Conservation (phyloP, 805 yeast species). For the Maudiozyma barnettii region DNA sequence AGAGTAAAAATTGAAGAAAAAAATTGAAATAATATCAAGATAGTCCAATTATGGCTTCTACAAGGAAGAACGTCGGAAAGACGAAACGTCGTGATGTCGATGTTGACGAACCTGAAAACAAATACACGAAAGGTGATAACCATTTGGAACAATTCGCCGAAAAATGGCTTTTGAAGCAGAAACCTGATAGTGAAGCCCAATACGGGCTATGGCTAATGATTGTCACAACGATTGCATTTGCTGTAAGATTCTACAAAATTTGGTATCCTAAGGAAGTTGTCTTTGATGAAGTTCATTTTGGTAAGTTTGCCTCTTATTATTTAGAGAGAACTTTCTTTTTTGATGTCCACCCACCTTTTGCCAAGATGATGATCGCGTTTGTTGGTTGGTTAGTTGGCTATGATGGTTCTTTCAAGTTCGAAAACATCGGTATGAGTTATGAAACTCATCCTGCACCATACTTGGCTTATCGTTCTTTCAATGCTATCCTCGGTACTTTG, state of each 20-base stretch:
- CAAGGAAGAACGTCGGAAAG: conserved; percentile 4
- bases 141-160: conserved; percentile 13
- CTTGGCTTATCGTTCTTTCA: conserved; percentile 67
- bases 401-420: conserved; percentile 87
- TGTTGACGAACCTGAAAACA: conserved; percentile 20
- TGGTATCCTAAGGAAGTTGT: conserved; percentile 67
- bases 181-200: conserved; percentile 21
- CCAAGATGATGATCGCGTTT: conserved; percentile 81
- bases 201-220: conserved; percentile 41
- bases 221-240: conserved; percentile 60
- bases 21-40: no score
- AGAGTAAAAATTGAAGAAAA: no score
- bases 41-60: conserved; percentile 3
- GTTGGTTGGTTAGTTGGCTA: conserved; percentile 86
- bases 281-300: conserved; percentile 82
- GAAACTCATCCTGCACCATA: conserved; percentile 75
- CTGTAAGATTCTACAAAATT: conserved; percentile 52
- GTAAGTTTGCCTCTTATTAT: conserved; percentile 78
- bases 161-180: conserved; percentile 19
- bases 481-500: conserved; percentile 72
- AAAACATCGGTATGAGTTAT: conserved; percentile 77
- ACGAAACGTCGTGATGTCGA: conserved; percentile 6
- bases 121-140: conserved; percentile 16
- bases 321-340: conserved; percentile 85
- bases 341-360: conserved; percentile 97